Evolutionary conservation across 257 asterid species (phyloP).

Genomic region (Gentiana dahurica): DNA sequence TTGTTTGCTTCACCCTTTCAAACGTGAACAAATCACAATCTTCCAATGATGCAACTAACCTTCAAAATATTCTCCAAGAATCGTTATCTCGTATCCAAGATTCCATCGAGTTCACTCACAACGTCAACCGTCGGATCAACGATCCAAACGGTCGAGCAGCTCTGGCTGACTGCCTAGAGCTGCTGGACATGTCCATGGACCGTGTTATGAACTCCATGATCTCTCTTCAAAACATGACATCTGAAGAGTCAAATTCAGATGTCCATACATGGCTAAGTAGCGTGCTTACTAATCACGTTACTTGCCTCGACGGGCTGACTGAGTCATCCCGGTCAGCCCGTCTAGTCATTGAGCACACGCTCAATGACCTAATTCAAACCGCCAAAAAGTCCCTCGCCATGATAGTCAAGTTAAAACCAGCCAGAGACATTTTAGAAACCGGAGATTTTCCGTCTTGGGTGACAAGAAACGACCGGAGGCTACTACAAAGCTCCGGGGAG

Average conservation of each 20-base stretch:
- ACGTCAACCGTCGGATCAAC: constrained; percentile 9
- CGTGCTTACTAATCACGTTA: constrained; percentile 19
- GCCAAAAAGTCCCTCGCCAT: constrained; percentile 19
- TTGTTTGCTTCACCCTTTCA: not conserved
- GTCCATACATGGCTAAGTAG: constrained; percentile 22
- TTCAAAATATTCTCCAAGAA: constrained; percentile 8
- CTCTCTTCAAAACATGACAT: constrained; percentile 5
- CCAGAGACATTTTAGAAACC: not conserved
- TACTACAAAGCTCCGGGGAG: constrained; percentile 9
- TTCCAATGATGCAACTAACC: not conserved
- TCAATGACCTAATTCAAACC: constrained; percentile 12
- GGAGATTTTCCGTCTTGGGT: constrained; percentile 21
- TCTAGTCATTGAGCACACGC: constrained; percentile 12
- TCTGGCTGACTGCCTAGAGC: constrained; percentile 18
- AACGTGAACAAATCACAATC: constrained; percentile 1
- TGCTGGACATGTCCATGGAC: constrained; percentile 25
- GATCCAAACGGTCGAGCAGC: constrained; percentile 6
- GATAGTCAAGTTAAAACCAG: constrained; percentile 10
- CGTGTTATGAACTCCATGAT: constrained; percentile 19
- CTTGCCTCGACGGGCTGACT: constrained; percentile 15
- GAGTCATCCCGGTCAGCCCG: constrained; percentile 3
- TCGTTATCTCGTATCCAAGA: constrained; percentile 4
- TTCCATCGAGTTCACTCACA: constrained; percentile 6
- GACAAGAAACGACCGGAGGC: constrained; percentile 9
- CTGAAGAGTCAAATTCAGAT: constrained; percentile 6